Evolutionary conservation across 495 filamentous ascomycete species (phyloP).

Genomic region (Aspergillus olivimuriae): DNA sequence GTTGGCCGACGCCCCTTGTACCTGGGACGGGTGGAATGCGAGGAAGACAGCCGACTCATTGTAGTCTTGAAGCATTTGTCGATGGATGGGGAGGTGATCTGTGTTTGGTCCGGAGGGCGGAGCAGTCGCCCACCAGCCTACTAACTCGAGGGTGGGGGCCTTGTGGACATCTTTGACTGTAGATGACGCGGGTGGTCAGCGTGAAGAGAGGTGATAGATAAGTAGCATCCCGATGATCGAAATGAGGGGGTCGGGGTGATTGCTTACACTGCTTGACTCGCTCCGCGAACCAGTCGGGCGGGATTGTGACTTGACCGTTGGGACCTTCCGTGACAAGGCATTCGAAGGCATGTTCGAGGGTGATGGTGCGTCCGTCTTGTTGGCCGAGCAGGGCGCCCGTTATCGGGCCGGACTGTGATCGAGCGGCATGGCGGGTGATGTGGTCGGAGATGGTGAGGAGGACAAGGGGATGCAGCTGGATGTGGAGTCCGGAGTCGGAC

Average conservation of each 20-base stretch:
- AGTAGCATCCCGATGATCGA: background rate
- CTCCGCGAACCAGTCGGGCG: constrained; percentile 68
- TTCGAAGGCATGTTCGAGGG: constrained; percentile 88
- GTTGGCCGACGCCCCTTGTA: constrained; percentile 36
- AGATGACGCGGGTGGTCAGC: too few species aligned
- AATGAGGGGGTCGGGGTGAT: background rate
- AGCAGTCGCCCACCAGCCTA: constrained; percentile 91
- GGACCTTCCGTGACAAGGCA: constrained; percentile 47
- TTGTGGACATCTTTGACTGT: constrained; percentile 88
- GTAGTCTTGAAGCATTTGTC: constrained; percentile 60
- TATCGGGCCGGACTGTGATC: constrained; percentile 65
- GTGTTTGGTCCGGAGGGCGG: constrained; percentile 63
- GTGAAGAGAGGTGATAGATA: constrained; percentile 6
- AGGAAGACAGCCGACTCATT: constrained; percentile 88
- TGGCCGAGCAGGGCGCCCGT: constrained; percentile 84
- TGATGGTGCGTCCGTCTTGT: constrained; percentile 84
- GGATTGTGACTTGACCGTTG: constrained; percentile 47
- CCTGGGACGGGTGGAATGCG: constrained; percentile 67
- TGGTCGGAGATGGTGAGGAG: constrained; percentile 96
- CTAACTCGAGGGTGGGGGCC: constrained; percentile 71
- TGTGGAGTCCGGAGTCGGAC: constrained; percentile 70
- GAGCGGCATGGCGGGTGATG: constrained; percentile 81
- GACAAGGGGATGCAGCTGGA: constrained; percentile 87
- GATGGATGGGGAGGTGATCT: constrained; percentile 65
- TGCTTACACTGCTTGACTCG: constrained; percentile 76